Evolutionary conservation across 1,139 yeast species (phyloP), one percentile per base, ranked within the genome.

Genomic region (Yamadazyma spencermartinsiae): DNA sequence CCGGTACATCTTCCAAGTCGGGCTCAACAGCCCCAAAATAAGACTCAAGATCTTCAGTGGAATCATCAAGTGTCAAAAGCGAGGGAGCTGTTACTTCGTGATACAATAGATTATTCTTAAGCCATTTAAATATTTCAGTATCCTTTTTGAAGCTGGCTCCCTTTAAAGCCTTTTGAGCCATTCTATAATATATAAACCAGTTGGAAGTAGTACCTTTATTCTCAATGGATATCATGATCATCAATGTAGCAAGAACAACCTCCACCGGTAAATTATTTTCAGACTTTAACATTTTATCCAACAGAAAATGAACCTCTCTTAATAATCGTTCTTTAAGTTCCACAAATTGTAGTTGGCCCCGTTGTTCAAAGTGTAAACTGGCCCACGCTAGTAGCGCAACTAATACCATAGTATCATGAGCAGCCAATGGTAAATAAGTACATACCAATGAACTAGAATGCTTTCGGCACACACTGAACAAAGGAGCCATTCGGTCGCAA

Each of bases 71-170:
- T 31, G 40, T 31, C 16, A 41, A 31, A 8, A 39, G 18, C 3
- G 44, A 29, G 4, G 42, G 44, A 3, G 40, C 44, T 10, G 44
- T 41, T 3, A 36, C 37, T 34, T 41, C 44, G 30, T 41, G 44
- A 25, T 41, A 41, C 4, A 41, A 29, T 6, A 41, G 12, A 30
- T 41, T 41, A 24, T 36, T 37, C 28, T 41, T 41, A 4, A 41
- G 33, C 43, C 42, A 41, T 11, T 10, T 27, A 23, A 29, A 38
- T 5, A 31, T 36, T 12, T 27, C 35, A 3, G 29, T 17, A 19
- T 24, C n/a, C 8, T 38, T 26, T 10, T 13, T 20, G 5, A 20
- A 5, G 2, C 12, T 12, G 17, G 19, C 11, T 12, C 12, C 24
- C n/a, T 31, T 15, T 12, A 42, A 34, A 12, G 36, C 36, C 34